These are phyloP conservation scores for Chlamydomonas incerta DNA, from an alignment of 139 green algal genomes.

Conservation along the genomic window DNA sequence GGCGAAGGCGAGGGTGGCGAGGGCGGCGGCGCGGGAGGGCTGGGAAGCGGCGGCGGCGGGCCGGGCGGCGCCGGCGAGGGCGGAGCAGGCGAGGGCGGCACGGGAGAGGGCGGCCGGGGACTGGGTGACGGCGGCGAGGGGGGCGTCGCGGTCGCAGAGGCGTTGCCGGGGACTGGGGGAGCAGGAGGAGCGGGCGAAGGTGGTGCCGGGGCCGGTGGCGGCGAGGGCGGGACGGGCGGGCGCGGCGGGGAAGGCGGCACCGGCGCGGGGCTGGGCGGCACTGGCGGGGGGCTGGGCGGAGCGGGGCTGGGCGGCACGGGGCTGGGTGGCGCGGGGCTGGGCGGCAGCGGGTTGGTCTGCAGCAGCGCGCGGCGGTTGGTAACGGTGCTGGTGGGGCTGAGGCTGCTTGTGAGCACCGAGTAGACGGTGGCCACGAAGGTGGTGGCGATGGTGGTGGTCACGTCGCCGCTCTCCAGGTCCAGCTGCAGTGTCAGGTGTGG, in stretches of 20 bases:
- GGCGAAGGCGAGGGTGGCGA: background rate
- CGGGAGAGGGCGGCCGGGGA: background rate
- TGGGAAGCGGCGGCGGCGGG: background rate
- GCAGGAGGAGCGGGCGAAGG: background rate
- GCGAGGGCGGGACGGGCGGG: background rate
- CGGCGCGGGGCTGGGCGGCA: background rate
- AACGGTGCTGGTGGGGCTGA: background rate
- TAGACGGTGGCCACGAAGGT: constrained; percentile 24
- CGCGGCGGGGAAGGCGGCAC: background rate
- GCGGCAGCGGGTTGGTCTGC: background rate
- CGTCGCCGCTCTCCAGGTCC: background rate
- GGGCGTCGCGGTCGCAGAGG: background rate
- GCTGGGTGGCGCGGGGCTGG: background rate
- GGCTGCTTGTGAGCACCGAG: background rate
- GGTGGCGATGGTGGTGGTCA: background rate
- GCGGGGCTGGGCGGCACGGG: too few species aligned
- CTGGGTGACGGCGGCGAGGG: background rate
- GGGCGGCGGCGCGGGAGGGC: background rate
- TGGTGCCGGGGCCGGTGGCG: background rate
- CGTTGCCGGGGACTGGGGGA: background rate
- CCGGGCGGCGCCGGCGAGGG: background rate
- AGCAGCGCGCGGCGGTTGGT: background rate
- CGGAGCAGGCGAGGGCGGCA: background rate
- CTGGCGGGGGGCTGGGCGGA: background rate
- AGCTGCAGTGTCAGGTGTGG: background rate